These are phyloP conservation scores for Raphanus hybrid DNA, from an alignment of 441 rosid genomes.

Conservation along the genomic window DNA sequence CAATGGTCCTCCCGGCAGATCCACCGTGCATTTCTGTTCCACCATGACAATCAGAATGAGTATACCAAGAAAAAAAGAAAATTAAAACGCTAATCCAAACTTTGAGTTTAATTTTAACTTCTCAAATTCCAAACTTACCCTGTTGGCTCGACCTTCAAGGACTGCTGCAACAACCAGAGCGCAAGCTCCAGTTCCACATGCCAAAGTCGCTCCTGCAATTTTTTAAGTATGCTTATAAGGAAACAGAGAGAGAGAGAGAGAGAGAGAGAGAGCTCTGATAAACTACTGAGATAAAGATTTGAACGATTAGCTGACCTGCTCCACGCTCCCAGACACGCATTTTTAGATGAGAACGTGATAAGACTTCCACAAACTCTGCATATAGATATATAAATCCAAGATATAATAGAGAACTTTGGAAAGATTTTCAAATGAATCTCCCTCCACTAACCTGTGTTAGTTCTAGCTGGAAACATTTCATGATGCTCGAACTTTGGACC, in stretches of 20 bases:
- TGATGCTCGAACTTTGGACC: conserved; percentile 98
- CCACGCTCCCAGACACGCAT: conserved; percentile 99
- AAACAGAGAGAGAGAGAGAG: conserved; percentile 6
- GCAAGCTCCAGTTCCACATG: conserved; percentile 98
- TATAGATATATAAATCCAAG: neutral
- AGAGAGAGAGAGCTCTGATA: neutral
- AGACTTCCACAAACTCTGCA: conserved; percentile 91
- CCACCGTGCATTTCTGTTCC: conserved; percentile 79
- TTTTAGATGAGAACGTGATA: conserved; percentile 78
- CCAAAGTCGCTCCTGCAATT: conserved; percentile 82
- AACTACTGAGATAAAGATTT: neutral
- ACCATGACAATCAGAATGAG: conserved; percentile 15
- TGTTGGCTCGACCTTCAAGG: conserved; percentile 80
- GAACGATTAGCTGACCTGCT: conserved; percentile 60
- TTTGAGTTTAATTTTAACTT: neutral
- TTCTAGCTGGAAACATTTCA: conserved; percentile 85
- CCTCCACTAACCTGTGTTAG: conserved; percentile 76
- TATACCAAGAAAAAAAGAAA: no score
- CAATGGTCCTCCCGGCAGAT: conserved; percentile 88
- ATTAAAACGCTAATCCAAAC: neutral
- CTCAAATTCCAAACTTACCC: conserved; percentile 61
- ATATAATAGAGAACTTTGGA: neutral
- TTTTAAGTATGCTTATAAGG: conserved; percentile 15
- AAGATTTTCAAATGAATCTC: conserved; percentile 9
- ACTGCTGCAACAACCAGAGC: conserved; percentile 97